Evolutionary conservation across 2,329 filamentous ascomycete genomes (phyloP).

Genomic region (Aureobasidium sp.): DNA sequence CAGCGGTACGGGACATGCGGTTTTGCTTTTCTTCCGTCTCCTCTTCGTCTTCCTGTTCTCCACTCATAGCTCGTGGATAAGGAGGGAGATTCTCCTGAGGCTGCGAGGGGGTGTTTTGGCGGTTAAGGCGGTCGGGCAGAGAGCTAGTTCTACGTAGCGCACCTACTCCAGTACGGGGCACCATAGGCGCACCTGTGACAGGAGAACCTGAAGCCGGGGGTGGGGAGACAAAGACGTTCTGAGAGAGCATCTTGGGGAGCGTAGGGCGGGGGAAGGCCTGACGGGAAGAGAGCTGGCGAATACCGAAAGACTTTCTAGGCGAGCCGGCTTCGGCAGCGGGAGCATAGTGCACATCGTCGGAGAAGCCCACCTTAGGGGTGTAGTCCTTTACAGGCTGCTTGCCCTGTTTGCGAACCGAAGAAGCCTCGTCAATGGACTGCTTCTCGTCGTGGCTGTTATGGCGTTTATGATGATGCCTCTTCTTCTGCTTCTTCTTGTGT

Average conservation of each 20-base stretch:
- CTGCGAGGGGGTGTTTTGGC: constrained; percentile 18
- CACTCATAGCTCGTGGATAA: background rate
- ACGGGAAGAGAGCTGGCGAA: constrained; percentile 46
- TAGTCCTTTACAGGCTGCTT: constrained; percentile 19
- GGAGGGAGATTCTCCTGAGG: constrained; percentile 10
- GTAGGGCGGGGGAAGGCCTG: constrained; percentile 46
- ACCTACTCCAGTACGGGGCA: constrained; percentile 32
- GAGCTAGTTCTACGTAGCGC: constrained; percentile 64
- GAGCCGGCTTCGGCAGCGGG: constrained; percentile 12
- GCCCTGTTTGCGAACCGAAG: constrained; percentile 15
- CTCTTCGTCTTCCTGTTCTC: constrained; percentile 15
- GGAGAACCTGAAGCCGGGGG: constrained; percentile 26
- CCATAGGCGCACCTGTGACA: constrained; percentile 20
- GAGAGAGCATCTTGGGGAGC: constrained; percentile 60
- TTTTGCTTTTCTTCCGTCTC: constrained; percentile 29
- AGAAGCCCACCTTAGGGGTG: constrained; percentile 33
- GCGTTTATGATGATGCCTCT: constrained; percentile 38
- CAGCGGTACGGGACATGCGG: constrained; percentile 51
- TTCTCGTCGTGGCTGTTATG: constrained; percentile 22
- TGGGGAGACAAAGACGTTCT: constrained; percentile 58
- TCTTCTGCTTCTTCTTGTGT: constrained; percentile 36
- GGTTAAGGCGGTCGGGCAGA: constrained; percentile 60
- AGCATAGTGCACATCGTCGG: constrained; percentile 29
- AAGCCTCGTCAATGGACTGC: constrained; percentile 21
- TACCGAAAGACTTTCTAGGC: constrained; percentile 39